Percentiles rank a stretch among this genome's conserved stretches.
Evolutionary conservation across 768 basidiomycete species (phyloP).

Genomic region (Panaeolus cyanescens): DNA sequence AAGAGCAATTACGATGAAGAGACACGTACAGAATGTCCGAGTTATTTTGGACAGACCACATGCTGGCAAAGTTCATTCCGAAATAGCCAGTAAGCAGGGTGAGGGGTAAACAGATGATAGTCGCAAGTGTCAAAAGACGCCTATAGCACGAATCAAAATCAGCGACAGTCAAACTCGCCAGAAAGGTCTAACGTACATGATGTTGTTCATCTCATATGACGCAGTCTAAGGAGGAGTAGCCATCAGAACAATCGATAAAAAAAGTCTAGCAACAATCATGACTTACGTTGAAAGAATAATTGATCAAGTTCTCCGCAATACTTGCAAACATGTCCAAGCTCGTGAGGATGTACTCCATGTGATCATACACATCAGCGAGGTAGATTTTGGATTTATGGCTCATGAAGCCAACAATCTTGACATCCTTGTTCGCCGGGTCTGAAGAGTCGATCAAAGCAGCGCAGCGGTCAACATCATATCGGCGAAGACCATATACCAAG

Average conservation of each 20-base stretch:
- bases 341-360: constrained; percentile 70
- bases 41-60: constrained; percentile 50
- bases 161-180: neutral
- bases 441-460: constrained; percentile 55
- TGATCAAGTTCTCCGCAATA: constrained; percentile 71
- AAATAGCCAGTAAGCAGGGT: constrained; percentile 75
- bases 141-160: constrained; percentile 27
- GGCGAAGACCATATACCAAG: constrained; percentile 65
- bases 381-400: constrained; percentile 72
- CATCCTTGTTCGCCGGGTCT: constrained; percentile 33
- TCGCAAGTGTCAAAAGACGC: constrained; percentile 67
- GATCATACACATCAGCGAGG: constrained; percentile 74
- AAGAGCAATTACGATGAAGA: neutral
- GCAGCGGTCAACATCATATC: constrained; percentile 71
- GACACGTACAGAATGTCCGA: constrained; percentile 50
- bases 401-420: constrained; percentile 60
- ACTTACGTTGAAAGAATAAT: constrained; percentile 74
- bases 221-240: constrained; percentile 46
- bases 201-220: constrained; percentile 75
- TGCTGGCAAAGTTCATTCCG: constrained; percentile 62
- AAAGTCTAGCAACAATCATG: neutral
- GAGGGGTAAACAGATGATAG: constrained; percentile 71
- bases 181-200: constrained; percentile 49
- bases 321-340: constrained; percentile 75
- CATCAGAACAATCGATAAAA: neutral